Evolutionary conservation across 768 basidiomycete genomes (phyloP).

Genomic region (Russula brevipes): DNA sequence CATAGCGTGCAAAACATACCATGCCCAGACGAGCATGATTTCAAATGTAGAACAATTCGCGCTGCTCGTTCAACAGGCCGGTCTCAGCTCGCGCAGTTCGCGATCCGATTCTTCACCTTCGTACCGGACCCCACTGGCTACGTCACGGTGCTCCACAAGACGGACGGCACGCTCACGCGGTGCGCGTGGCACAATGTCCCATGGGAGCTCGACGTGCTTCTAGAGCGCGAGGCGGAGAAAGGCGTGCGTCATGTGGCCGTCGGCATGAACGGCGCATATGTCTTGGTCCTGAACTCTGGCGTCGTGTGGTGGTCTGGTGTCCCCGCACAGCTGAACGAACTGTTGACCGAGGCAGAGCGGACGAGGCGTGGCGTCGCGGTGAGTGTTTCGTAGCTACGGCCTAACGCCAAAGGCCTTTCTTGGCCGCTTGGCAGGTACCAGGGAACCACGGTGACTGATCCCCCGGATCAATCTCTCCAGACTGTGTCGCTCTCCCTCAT

Average conservation of each 20-base stretch:
- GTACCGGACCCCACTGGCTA: slow-evolving; percentile 11
- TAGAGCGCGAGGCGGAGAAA: neutral
- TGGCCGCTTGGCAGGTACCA: no score
- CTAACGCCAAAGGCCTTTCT: no score
- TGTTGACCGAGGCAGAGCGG: slow-evolving; percentile 6
- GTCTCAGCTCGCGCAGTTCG: slow-evolving; percentile 2
- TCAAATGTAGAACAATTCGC: slow-evolving; percentile 14
- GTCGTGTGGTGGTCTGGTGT: slow-evolving; percentile 9
- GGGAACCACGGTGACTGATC: neutral
- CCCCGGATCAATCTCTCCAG: neutral
- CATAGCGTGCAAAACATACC: slow-evolving; percentile 12
- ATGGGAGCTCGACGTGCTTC: neutral
- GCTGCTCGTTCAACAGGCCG: neutral
- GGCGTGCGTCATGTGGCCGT: slow-evolving; percentile 18
- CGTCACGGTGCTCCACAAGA: slow-evolving; percentile 10
- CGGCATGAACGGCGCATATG: slow-evolving; percentile 7
- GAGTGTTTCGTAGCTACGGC: neutral
- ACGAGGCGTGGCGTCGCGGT: neutral
- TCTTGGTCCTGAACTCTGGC: slow-evolving; percentile 9
- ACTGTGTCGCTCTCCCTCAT: slow-evolving; percentile 14
- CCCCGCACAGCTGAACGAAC: neutral
- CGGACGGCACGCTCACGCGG: neutral
- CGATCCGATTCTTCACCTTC: slow-evolving; percentile 14
- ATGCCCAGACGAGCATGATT: neutral
- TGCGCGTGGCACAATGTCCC: slow-evolving; percentile 17